phyloP scores from a whole-genome alignment of 345 rosid species.

The Hibiscus mutabilis region DNA sequence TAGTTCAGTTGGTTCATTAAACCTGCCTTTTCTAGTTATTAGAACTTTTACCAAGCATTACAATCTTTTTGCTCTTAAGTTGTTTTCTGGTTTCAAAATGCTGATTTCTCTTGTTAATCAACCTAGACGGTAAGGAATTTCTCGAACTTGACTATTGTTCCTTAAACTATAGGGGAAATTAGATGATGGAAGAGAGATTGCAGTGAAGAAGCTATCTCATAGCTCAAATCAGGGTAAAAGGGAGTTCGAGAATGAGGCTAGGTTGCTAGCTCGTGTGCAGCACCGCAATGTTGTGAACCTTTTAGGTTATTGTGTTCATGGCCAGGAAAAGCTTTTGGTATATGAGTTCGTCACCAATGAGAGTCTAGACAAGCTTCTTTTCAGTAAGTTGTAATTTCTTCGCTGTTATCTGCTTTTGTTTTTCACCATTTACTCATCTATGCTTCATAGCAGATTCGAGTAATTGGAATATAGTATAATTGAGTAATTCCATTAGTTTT shows the following conservation, averaged over 20 bases:
- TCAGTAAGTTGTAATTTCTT: conserved; percentile 53
- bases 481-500: not conserved
- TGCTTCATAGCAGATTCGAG: not conserved
- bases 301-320: conserved; percentile 77
- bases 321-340: conserved; percentile 75
- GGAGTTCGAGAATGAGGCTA: conserved; percentile 87
- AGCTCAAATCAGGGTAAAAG: conserved; percentile 76
- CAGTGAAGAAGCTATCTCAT: conserved; percentile 83
- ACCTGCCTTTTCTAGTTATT: not conserved
- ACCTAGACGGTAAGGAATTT: not conserved
- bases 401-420: not conserved
- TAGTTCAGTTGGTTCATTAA: not conserved
- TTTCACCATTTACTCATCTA: not conserved
- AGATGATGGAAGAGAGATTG: conserved; percentile 83
- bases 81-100: not conserved
- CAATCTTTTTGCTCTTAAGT: not conserved
- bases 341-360: conserved; percentile 76
- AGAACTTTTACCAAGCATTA: not conserved
- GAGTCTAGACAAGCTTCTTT: conserved; percentile 89
- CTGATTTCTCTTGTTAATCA: not conserved
- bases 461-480: not conserved
- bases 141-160: conserved; percentile 6
- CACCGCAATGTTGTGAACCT: conserved; percentile 93
- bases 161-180: conserved; percentile 54
- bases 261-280: conserved; percentile 79